phyloP scores from a whole-genome alignment of 2,329 filamentous ascomycete species.

The Westerdykella ornata region DNA sequence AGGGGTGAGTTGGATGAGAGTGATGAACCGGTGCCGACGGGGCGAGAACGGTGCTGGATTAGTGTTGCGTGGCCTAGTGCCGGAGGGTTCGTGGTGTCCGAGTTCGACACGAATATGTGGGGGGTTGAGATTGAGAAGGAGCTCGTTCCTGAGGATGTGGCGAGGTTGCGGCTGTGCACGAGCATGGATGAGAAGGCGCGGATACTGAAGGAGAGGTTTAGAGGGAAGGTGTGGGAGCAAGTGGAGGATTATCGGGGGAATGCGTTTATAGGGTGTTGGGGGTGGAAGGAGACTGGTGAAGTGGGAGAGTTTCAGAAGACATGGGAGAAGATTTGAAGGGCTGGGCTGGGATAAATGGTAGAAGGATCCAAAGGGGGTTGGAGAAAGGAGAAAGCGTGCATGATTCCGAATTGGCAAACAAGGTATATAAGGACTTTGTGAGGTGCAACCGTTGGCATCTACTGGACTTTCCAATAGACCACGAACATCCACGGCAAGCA shows the following conservation, averaged over 20 bases:
- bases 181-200: conserved; percentile 7
- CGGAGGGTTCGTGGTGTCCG: conserved; percentile 9
- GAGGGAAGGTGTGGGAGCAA: conserved; percentile 2
- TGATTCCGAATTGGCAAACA: too few relatives aligned
- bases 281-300: conserved; percentile 3
- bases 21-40: conserved; percentile 5
- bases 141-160: conserved; percentile 7
- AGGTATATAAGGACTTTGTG: too few relatives aligned
- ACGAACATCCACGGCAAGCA: too few relatives aligned
- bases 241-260: conserved; percentile 6
- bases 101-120: conserved; percentile 10
- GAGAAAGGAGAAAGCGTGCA: too few relatives aligned
- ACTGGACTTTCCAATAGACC: too few relatives aligned
- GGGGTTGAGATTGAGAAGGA: conserved; percentile 2
- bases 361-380: too few relatives aligned
- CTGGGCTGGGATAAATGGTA: too few relatives aligned
- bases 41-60: conserved; percentile 7
- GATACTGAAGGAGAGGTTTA: conserved; percentile 7
- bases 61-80: conserved; percentile 12
- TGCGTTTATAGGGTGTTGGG: conserved; percentile 7
- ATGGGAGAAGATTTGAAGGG: conserved; percentile 2
- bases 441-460: too few relatives aligned
- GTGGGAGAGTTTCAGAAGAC: conserved; percentile 7
- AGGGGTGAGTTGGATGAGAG: conserved; percentile 2
- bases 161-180: conserved; percentile 7